Conservation (phyloP, 306 rosid genomes). For the Ceratonia siliqua region DNA sequence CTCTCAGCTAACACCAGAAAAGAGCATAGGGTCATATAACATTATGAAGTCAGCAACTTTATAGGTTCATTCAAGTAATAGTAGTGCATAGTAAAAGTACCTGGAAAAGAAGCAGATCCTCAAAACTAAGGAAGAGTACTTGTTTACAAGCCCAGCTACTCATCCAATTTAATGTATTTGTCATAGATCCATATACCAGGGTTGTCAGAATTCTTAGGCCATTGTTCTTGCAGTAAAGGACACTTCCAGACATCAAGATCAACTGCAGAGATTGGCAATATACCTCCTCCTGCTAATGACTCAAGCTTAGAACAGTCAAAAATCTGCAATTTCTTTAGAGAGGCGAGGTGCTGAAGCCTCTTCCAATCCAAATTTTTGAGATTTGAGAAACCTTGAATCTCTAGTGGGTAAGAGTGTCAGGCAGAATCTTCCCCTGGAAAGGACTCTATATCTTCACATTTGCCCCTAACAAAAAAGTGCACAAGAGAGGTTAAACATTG, state of each 20-base stretch:
- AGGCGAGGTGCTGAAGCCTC: constrained; percentile 20
- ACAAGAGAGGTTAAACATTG: constrained; percentile 7
- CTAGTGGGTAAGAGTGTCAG: constrained; percentile 3
- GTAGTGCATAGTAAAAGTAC: neutral
- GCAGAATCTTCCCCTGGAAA: constrained; percentile 25
- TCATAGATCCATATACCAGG: constrained; percentile 23
- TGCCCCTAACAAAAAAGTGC: constrained; percentile 18
- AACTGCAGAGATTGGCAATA: constrained; percentile 19
- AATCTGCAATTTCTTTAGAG: constrained; percentile 25
- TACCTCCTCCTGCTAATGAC: constrained; percentile 28
- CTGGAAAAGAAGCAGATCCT: neutral
- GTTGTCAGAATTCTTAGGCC: constrained; percentile 7
- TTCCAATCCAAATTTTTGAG: constrained; percentile 4
- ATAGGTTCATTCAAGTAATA: neutral
- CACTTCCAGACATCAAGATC: constrained; percentile 27
- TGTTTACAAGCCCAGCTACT: neutral
- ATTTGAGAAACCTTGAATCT: constrained; percentile 14
- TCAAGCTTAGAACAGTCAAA: constrained; percentile 29
- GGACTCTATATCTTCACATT: constrained; percentile 29
- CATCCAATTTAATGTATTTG: constrained; percentile 19
- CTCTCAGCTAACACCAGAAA: neutral
- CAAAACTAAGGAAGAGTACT: neutral
- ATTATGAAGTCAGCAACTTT: neutral
- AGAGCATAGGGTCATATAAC: neutral
- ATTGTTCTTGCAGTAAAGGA: constrained; percentile 27